Percentiles rank a stretch among this genome's conserved stretches.
Conservation (phyloP, 306 rosid species). For the Cyamopsis tetragonoloba region DNA sequence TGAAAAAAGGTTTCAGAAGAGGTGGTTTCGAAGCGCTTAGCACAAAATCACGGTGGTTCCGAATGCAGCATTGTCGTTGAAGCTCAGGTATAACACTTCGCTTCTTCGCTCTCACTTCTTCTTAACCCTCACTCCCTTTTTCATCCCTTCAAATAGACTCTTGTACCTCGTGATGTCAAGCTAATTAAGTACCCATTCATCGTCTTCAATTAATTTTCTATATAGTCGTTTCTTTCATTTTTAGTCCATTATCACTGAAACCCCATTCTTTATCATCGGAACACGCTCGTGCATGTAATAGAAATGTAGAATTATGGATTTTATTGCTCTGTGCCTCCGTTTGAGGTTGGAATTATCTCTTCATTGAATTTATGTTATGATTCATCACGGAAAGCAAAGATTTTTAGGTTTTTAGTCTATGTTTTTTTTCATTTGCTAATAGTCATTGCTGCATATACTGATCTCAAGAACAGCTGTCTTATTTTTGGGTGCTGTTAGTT, state of each 20-base stretch:
- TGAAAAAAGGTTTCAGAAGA: neutral
- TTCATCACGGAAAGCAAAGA: neutral
- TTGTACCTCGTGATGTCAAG: neutral
- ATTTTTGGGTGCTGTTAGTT: neutral
- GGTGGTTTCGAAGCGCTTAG: conserved; percentile 12
- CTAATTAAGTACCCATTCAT: neutral
- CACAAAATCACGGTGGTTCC: neutral
- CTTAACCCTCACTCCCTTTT: neutral
- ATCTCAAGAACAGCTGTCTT: neutral
- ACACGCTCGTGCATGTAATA: conserved; percentile 6
- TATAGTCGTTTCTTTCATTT: no score
- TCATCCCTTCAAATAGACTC: neutral
- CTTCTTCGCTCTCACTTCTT: conserved; percentile 10
- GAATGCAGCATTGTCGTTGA: conserved; percentile 24
- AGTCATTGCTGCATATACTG: neutral
- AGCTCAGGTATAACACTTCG: conserved; percentile 19
- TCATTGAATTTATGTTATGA: neutral
- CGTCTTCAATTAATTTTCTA: neutral
- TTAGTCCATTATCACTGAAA: neutral
- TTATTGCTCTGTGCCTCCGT: neutral
- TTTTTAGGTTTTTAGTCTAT: neutral
- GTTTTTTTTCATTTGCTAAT: neutral
- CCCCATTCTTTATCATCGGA: neutral
- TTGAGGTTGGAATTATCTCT: neutral
- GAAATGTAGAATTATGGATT: neutral